Evolutionary conservation across 1,284 basidiomycete species (phyloP).

Genomic region (Inonotus hispidus): DNA sequence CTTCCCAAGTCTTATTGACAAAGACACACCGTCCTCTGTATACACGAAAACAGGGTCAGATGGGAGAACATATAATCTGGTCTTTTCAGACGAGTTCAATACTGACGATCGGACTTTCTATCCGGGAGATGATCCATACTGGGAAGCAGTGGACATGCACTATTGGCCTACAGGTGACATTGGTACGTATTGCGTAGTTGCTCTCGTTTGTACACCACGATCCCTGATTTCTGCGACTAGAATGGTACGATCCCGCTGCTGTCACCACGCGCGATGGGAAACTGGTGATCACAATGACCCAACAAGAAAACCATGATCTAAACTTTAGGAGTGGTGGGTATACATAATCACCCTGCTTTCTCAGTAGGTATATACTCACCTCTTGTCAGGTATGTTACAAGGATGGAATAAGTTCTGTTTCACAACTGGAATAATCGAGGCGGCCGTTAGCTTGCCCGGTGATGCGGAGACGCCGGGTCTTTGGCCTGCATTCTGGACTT

Average conservation of each 20-base stretch:
- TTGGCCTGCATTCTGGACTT: conserved; percentile 37
- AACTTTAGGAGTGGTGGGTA: conserved; percentile 36
- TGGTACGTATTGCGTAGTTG: conserved; percentile 25
- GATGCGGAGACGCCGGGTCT: conserved; percentile 35
- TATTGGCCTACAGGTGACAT: conserved; percentile 51
- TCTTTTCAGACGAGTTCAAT: conserved; percentile 56
- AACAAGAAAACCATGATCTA: conserved; percentile 44
- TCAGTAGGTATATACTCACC: not conserved
- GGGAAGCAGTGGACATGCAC: conserved; percentile 53
- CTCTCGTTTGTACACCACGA: no score
- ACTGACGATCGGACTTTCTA: conserved; percentile 45
- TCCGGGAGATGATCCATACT: conserved; percentile 40
- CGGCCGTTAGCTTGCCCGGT: conserved; percentile 44
- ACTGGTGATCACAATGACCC: conserved; percentile 47
- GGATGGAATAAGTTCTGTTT: conserved; percentile 75
- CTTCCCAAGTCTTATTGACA: conserved; percentile 34
- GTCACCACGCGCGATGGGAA: conserved; percentile 49
- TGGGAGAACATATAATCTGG: conserved; percentile 33
- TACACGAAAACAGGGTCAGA: conserved; percentile 19
- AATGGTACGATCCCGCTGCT: conserved; percentile 54
- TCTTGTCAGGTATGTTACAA: conserved; percentile 26
- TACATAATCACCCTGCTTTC: not conserved
- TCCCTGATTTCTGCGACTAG: no score
- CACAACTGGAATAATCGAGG: conserved; percentile 65
- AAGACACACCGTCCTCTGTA: conserved; percentile 17